phyloP scores from a whole-genome alignment of 148 eudicot genomes.

The Cornus florida region DNA sequence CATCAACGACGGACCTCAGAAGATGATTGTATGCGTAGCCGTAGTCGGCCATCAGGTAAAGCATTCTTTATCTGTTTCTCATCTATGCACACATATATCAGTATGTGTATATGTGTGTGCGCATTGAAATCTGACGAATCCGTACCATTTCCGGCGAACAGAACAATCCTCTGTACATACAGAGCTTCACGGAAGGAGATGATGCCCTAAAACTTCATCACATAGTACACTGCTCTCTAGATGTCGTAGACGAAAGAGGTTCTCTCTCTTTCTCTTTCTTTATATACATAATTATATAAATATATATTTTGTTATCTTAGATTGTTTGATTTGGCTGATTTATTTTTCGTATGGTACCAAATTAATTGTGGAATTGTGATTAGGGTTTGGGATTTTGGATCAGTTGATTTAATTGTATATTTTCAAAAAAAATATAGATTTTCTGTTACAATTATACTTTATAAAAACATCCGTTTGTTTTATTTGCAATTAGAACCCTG shows the following conservation, averaged over 20 bases:
- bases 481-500: no score
- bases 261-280: neutral
- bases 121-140: slow-evolving; percentile 11
- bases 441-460: no score
- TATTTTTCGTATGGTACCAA: no score
- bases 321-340: neutral
- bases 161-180: slow-evolving; percentile 95
- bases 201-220: slow-evolving; percentile 98
- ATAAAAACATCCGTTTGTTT: no score
- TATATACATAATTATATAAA: neutral
- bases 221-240: slow-evolving; percentile 97
- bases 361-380: neutral
- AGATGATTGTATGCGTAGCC: slow-evolving; percentile 93
- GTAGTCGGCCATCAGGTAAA: slow-evolving; percentile 96
- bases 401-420: neutral
- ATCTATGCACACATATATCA: neutral
- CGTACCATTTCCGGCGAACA: slow-evolving; percentile 25
- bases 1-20: neutral
- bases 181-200: slow-evolving; percentile 93
- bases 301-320: neutral
- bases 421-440: no score
- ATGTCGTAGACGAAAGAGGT: slow-evolving; percentile 98
- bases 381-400: neutral
- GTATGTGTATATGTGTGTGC: neutral
- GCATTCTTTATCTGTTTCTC: no score